A percentile compares a stretch with the other conserved stretches of the same genome.
phyloP scores from a whole-genome alignment of 768 basidiomycete species.

The Coprinopsis sp. region DNA sequence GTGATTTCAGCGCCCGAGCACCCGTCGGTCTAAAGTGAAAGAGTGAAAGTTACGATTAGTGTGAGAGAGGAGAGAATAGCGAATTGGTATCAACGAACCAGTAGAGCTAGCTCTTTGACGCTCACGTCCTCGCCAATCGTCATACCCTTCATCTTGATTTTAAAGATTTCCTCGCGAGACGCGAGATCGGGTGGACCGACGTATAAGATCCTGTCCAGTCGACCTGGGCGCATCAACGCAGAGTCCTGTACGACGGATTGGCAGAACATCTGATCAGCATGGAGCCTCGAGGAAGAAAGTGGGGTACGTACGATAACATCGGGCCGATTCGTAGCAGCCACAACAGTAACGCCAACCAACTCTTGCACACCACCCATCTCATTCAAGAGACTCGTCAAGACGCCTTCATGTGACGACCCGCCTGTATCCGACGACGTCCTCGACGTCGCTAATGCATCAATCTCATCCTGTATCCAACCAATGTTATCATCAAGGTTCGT shows the following conservation, averaged over 20 bases:
- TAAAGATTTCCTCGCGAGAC: conserved; percentile 81
- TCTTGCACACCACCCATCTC: conserved; percentile 99
- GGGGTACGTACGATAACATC: conserved; percentile 63
- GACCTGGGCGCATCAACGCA: conserved; percentile 91
- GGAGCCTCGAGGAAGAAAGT: neutral
- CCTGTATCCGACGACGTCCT: conserved; percentile 60
- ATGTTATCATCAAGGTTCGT: neutral
- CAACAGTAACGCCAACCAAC: conserved; percentile 87
- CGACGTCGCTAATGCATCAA: conserved; percentile 87
- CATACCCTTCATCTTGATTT: conserved; percentile 76
- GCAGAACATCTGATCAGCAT: conserved; percentile 1
- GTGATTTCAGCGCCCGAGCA: conserved; percentile 96
- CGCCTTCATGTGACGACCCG: conserved; percentile 71
- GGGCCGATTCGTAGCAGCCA: conserved; percentile 95
- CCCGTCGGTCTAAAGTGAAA: conserved; percentile 72
- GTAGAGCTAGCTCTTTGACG: conserved; percentile 56
- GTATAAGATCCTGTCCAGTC: conserved; percentile 90
- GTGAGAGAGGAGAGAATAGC: neutral
- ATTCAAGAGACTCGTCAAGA: conserved; percentile 88
- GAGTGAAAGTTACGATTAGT: neutral
- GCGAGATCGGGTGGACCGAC: conserved; percentile 85
- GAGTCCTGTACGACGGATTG: conserved; percentile 63
- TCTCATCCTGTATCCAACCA: conserved; percentile 72
- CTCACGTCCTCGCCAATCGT: conserved; percentile 69
- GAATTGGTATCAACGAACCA: conserved; percentile 43